Base-by-base conservation (phyloP, 2,329 filamentous ascomycete genomes). In the Ambrosiella beaveri region DNA sequence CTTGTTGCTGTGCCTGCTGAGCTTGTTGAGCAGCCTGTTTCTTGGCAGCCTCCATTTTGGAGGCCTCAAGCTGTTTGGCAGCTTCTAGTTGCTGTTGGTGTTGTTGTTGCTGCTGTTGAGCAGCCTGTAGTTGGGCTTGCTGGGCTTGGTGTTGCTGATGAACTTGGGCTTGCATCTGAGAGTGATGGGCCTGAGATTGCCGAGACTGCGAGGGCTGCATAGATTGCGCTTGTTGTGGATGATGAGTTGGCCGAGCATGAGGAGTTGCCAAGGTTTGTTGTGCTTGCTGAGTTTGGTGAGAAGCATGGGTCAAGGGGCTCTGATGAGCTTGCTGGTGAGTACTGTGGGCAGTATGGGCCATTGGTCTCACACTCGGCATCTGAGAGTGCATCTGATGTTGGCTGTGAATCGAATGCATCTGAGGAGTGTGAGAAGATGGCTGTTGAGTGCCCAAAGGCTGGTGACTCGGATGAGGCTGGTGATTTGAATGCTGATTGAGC, bases 401-500 rank as follows among this genome's bases (percentile, higher is more conserved):
- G 45, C 49, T 5, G 36, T 58, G 58, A 37, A 60, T 40, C 8
- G 49, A 38, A 45, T 59, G 58, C 55, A 60, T 50, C 37, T 60
- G 58, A 17, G 58, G 37, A 35, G 56, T 54, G 41, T 60, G 58
- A n/a, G 58, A 40, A 17, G 58, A 47, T 39, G 64, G 62, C 59
- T 67, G 66, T 39, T 67, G 66, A n/a, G 66, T 49, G 27, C 57
- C 15, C 19, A 59, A 64, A 40, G 66, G 65, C 41, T 66, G 66
- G 59, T 68, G 66, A 27, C 65, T 60, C 57, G 66, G 64, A 36
- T 63, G 62, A 15, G 61, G 50, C 37, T 62, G 62, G 41, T 63
- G 64, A 36, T 69, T 65, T 40, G 67, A 69, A 40, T 70, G 67
- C 51, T 74, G 74, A 11, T 73, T 71, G 55, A 74, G 66, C 19